Conservation (phyloP, 371 early-diverging fungal genomes). For the Chytridiales sp. region DNA sequence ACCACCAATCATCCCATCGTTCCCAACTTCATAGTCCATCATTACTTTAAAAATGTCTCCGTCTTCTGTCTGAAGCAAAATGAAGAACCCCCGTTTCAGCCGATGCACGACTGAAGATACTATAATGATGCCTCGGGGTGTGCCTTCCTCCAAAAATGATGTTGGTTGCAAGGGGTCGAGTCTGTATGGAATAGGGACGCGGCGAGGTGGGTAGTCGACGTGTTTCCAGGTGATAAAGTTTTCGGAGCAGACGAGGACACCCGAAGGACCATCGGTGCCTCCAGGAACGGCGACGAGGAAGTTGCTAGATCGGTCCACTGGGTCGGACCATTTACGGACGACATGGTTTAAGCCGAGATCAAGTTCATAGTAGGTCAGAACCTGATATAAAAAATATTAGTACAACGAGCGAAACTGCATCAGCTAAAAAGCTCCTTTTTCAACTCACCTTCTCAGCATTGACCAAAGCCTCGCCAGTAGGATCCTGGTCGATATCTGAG, state of each 20-base stretch:
- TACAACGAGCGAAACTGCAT: background rate
- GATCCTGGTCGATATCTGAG: conserved; percentile 79
- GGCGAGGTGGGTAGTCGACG: conserved; percentile 63
- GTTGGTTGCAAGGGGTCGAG: conserved; percentile 56
- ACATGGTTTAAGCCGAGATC: conserved; percentile 98
- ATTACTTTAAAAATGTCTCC: conserved; percentile 95
- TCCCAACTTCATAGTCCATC: conserved; percentile 66
- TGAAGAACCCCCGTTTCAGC: conserved; percentile 86
- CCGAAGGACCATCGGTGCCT: conserved; percentile 93
- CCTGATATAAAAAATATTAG: conserved; percentile 17
- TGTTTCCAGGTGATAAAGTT: conserved; percentile 86
- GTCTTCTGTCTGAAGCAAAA: conserved; percentile 86
- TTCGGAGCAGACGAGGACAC: conserved; percentile 93
- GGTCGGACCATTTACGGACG: conserved; percentile 87
- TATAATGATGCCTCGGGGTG: conserved; percentile 72
- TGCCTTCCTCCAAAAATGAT: conserved; percentile 20
- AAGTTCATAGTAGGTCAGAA: conserved; percentile 92
- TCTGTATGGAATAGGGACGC: conserved; percentile 85
- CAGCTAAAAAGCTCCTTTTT: background rate
- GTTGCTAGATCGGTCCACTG: conserved; percentile 76
- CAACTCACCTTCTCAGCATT: conserved; percentile 67
- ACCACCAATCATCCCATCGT: conserved; percentile 50
- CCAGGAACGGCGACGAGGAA: conserved; percentile 86
- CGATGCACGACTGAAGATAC: conserved; percentile 83
- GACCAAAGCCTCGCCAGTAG: conserved; percentile 71